Percentiles rank a stretch among this genome's conserved stretches.
Evolutionary conservation across 2,329 filamentous ascomycete genomes (phyloP).

Genomic region (Penicillium sp.): DNA sequence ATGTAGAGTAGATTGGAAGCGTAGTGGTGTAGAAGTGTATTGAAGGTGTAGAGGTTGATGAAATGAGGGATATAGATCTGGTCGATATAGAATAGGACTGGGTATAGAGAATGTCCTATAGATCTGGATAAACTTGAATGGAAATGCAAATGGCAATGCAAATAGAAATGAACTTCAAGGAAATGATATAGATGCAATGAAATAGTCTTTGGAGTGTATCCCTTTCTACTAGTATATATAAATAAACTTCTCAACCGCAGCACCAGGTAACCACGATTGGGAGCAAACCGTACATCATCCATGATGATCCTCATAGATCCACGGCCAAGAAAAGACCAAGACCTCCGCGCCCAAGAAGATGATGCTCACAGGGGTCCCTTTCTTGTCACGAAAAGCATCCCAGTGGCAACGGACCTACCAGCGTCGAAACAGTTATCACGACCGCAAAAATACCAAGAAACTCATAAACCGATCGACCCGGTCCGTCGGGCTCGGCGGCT

Average conservation of each 20-base stretch:
- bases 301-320: conserved; percentile 7
- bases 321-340: conserved; percentile 28
- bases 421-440: conserved; percentile 16
- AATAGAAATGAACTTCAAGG: no score
- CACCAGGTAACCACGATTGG: conserved; percentile 11
- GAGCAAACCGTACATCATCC: no score
- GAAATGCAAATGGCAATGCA: neutral
- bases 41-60: no score
- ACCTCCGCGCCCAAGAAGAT: conserved; percentile 4
- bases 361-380: neutral
- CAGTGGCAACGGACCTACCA: conserved; percentile 21
- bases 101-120: no score
- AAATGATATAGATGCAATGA: conserved; percentile 2
- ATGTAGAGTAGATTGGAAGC: neutral
- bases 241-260: neutral
- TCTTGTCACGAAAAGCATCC: conserved; percentile 1
- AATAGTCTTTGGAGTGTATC: neutral
- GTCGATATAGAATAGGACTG: neutral
- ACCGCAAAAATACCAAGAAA: conserved; percentile 10
- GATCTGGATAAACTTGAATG: no score
- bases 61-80: neutral
- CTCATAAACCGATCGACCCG: conserved; percentile 16
- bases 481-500: conserved; percentile 16
- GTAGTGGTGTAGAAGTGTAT: neutral
- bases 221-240: neutral